Evolutionary conservation across 345 rosid species (phyloP), one percentile per base, ranked within the genome.

Genomic region (Eutrema yunnanense): DNA sequence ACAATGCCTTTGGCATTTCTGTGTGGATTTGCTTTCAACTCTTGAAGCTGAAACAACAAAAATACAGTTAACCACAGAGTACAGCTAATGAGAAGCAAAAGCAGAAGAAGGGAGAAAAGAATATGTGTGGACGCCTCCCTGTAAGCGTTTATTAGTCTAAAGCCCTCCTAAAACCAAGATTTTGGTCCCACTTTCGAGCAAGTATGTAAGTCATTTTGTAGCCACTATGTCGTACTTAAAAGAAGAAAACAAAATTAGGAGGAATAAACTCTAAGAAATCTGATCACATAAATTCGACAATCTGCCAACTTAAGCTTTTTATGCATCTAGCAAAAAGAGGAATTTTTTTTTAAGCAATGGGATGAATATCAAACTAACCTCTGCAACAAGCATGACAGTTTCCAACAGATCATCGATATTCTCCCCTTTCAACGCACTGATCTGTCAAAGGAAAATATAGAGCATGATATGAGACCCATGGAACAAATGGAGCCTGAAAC

Each of bases 381-480:
- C 99, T 13, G 99, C 96, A 74, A 95, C 99, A 69, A 95, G 99
- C 96, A 95, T 88, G 63, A 87, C 84, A 43, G 96, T 95, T 84
- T 95, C 99, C 86, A 95, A 80, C 72, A 95, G 82, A 73, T 89
- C 96, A 81, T 88, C 88, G 14, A 92, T 30, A 22, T 92, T 88
- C 46, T 88, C 84, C 79, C 99, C 97, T 82, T 88, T 95, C 67
- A 95, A 86, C 40, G 99, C 99, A 81, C 99, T 95, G 75, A 95
- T 87, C 99, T 95, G 90, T 86, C 69, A 73, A 69, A 65, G 65
- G 72, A 4, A 73, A 73, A 69, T 40, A 75, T 14, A 65, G 40
- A 55, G 48, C 75, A 72, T 84, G 78, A 51, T 6, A 63, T 69
- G 61, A 38, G 36, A 56, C 64, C 13, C 76, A 50, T 43, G 52